Evolutionary conservation across 192 early-diverging fungal genomes (phyloP).

Genomic region (Geranomyces michiganensis): DNA sequence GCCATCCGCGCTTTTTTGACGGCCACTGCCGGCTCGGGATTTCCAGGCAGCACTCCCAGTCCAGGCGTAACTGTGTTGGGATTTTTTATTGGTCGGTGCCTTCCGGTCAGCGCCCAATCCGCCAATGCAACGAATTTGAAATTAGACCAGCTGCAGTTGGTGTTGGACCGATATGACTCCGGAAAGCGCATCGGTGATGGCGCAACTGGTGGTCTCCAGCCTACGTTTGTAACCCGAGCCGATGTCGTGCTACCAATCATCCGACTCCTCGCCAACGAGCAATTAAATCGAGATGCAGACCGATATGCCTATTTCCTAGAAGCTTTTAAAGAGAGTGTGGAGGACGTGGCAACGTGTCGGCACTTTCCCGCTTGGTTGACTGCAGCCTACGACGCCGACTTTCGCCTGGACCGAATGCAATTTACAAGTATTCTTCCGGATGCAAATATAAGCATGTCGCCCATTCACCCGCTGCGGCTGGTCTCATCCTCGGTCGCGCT

Average conservation of each 20-base stretch:
- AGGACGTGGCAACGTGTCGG: background rate
- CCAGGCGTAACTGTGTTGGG: background rate
- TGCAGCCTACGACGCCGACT: background rate
- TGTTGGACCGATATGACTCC: background rate
- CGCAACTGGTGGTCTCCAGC: background rate
- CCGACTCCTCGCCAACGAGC: too few relatives aligned
- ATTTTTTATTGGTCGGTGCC: background rate
- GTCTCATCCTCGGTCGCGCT: background rate
- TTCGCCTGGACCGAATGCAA: background rate
- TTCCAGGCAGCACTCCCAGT: background rate
- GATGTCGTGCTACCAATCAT: background rate
- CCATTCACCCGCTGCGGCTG: background rate
- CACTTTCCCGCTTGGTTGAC: background rate
- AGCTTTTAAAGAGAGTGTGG: background rate
- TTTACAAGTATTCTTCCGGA: background rate
- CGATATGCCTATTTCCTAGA: too few relatives aligned
- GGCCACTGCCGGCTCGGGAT: background rate
- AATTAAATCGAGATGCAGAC: too few relatives aligned
- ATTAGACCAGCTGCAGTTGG: background rate
- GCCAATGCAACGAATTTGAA: background rate
- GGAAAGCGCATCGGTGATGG: background rate
- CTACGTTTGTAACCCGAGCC: background rate
- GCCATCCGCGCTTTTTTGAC: conserved; percentile 4
- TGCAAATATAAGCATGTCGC: background rate
- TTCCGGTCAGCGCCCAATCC: background rate